phyloP scores from a whole-genome alignment of 441 rosid species.

The Rhodomyrtus psidioides region DNA sequence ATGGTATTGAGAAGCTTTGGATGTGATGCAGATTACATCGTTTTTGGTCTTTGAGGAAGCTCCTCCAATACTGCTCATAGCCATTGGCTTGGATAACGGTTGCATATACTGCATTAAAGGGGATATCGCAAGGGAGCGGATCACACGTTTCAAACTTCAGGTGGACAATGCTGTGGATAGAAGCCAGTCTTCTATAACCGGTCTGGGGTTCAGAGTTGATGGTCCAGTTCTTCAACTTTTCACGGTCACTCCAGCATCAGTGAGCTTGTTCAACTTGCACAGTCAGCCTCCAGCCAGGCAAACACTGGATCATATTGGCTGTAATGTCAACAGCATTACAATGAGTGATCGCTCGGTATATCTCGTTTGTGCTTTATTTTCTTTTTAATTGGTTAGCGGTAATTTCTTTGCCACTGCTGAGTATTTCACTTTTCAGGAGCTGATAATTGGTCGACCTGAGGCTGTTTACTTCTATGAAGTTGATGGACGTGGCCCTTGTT shows the following conservation, averaged over 20 bases:
- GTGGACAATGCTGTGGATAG: constrained; percentile 36
- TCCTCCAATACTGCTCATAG: constrained; percentile 86
- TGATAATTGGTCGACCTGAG: constrained; percentile 90
- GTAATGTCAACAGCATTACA: constrained; percentile 53
- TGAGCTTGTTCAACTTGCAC: constrained; percentile 68
- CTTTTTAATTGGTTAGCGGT: not conserved
- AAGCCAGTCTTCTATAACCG: constrained; percentile 43
- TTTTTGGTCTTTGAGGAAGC: constrained; percentile 93
- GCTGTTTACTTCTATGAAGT: constrained; percentile 94
- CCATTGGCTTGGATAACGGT: constrained; percentile 84
- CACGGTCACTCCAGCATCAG: constrained; percentile 72
- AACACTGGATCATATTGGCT: constrained; percentile 82
- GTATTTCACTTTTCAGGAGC: constrained; percentile 49
- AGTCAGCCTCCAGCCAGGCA: constrained; percentile 70
- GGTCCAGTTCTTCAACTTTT: constrained; percentile 83
- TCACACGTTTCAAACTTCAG: constrained; percentile 80
- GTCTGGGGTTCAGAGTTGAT: constrained; percentile 85
- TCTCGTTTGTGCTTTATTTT: not conserved
- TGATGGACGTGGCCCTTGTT: constrained; percentile 99
- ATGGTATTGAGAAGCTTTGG: not conserved
- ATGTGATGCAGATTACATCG: constrained; percentile 68
- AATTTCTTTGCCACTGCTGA: constrained; percentile 5
- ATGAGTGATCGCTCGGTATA: constrained; percentile 93
- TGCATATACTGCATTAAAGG: constrained; percentile 91
- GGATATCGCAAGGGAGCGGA: constrained; percentile 91